These are phyloP conservation scores for Aspergillus nanangensis DNA, from an alignment of 495 filamentous ascomycete species.

Conservation along the genomic window DNA sequence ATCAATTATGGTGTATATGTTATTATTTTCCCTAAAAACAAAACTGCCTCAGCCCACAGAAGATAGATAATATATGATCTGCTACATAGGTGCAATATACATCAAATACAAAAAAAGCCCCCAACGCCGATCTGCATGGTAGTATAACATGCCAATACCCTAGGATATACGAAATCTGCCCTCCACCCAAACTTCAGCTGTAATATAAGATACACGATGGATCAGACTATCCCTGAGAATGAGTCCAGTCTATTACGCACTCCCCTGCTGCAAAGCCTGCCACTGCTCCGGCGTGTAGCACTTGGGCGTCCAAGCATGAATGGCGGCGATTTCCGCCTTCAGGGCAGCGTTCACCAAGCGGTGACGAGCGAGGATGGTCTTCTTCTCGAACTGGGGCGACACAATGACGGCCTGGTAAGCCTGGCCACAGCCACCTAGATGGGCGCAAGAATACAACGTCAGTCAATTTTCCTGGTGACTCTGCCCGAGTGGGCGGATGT, in stretches of 20 bases:
- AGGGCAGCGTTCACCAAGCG: constrained; percentile 82
- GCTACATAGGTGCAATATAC: constrained; percentile 16
- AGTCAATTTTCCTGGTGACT: too few species aligned
- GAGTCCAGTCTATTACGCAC: too few species aligned
- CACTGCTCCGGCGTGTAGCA: constrained; percentile 95
- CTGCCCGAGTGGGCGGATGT: neutral
- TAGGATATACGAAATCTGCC: constrained; percentile 11
- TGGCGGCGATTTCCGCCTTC: constrained; percentile 88
- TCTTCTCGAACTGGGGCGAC: constrained; percentile 79
- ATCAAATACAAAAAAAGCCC: constrained; percentile 9
- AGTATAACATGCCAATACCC: constrained; percentile 9
- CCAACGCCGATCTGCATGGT: constrained; percentile 16
- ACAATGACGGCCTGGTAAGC: constrained; percentile 92
- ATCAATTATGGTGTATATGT: too few species aligned
- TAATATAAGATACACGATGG: neutral
- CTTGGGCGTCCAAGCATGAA: constrained; percentile 98
- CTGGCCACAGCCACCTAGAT: constrained; percentile 85
- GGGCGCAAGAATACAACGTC: neutral
- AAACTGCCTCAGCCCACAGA: too few species aligned
- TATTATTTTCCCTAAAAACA: too few species aligned
- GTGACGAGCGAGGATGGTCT: constrained; percentile 82
- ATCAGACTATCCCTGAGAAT: neutral
- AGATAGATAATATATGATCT: too few species aligned
- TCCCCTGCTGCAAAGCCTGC: constrained; percentile 59
- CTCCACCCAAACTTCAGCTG: neutral